Conservation (phyloP, 331 rosid genomes). For the Acacia pycnantha region DNA sequence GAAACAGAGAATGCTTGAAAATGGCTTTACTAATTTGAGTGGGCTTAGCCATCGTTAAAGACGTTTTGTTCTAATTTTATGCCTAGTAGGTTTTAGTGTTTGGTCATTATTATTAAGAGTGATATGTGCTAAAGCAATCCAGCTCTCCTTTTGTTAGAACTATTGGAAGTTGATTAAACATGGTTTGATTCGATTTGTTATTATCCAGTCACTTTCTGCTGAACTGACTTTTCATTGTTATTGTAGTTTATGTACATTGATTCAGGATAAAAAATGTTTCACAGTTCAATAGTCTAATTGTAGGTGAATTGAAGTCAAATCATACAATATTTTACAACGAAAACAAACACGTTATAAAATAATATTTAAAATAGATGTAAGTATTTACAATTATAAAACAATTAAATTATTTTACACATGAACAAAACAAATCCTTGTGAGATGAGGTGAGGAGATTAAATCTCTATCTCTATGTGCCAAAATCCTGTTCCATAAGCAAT, state of each 20-base stretch:
- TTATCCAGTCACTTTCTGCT: conserved; percentile 2
- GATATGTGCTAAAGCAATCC: background rate
- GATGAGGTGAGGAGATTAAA: background rate
- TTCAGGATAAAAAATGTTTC: background rate
- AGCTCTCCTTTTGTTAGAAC: background rate
- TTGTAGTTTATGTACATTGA: background rate
- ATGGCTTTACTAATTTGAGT: background rate
- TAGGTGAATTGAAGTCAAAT: background rate
- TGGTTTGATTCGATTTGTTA: background rate
- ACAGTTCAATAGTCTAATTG: background rate
- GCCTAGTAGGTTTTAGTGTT: background rate
- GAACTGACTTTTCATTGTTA: background rate
- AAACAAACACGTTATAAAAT: background rate
- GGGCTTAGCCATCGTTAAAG: background rate
- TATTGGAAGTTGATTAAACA: background rate
- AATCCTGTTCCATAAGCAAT: background rate
- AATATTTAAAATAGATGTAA: background rate
- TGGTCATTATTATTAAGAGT: background rate
- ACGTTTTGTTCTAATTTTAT: background rate
- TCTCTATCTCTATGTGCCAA: background rate
- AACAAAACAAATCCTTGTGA: background rate
- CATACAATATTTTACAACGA: background rate
- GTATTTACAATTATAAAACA: background rate
- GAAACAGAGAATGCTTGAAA: background rate
- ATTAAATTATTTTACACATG: background rate